Percentiles rank a stretch among this genome's conserved stretches.
phyloP scores from a whole-genome alignment of 768 basidiomycete genomes.

The Galerina sulciceps region DNA sequence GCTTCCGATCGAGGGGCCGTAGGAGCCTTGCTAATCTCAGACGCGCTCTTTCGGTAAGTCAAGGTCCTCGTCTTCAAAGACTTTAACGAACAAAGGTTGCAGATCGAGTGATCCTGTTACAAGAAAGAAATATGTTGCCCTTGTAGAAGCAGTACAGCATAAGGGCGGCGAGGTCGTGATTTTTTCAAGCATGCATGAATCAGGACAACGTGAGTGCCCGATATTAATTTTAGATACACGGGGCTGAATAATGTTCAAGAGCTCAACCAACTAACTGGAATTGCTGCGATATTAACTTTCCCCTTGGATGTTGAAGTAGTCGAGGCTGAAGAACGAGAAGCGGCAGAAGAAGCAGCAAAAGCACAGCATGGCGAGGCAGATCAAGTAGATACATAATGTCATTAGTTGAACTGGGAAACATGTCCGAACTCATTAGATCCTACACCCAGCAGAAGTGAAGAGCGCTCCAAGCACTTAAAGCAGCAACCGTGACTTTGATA shows the following conservation, averaged over 20 bases:
- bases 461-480: too few species aligned
- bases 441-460: too few species aligned
- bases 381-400: conserved; percentile 15
- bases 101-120: conserved; percentile 82
- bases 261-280: conserved; percentile 92
- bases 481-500: too few species aligned
- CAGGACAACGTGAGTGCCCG: conserved; percentile 85
- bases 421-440: too few species aligned
- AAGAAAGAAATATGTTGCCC: conserved; percentile 81
- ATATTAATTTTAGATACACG: neutral
- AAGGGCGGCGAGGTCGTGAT: conserved; percentile 94
- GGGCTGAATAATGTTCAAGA: conserved; percentile 51
- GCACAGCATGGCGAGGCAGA: conserved; percentile 48
- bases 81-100: neutral
- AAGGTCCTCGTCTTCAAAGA: neutral
- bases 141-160: conserved; percentile 88
- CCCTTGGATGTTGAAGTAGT: conserved; percentile 96
- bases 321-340: conserved; percentile 88
- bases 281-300: conserved; percentile 95
- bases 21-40: conserved; percentile 92
- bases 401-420: conserved; percentile 1
- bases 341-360: conserved; percentile 59
- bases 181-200: conserved; percentile 99
- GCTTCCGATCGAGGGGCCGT: conserved; percentile 94
- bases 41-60: conserved; percentile 86